Evolutionary conservation across 495 filamentous ascomycete species (phyloP).

Genomic region (Hyaloscypha bicolor): DNA sequence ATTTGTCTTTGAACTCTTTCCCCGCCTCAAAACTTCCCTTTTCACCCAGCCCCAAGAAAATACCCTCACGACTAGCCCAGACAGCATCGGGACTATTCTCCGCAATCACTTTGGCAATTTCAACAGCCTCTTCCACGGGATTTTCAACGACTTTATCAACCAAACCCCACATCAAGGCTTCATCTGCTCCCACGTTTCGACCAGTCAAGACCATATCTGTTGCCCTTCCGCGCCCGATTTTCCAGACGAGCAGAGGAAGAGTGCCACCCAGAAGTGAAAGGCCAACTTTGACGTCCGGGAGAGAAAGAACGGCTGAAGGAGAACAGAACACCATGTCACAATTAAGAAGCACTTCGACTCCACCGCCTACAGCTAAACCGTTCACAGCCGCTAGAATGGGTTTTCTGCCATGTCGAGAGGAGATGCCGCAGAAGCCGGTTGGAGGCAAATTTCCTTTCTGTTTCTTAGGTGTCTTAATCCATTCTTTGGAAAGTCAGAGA

Average conservation of each 20-base stretch:
- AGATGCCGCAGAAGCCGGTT: slow-evolving; percentile 7
- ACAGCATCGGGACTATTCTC: slow-evolving; percentile 7
- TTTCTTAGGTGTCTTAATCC: not conserved
- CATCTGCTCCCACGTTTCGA: slow-evolving; percentile 1
- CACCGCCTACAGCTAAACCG: no score
- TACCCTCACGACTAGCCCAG: not conserved
- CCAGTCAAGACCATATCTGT: slow-evolving; percentile 3
- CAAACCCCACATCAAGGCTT: slow-evolving; percentile 2
- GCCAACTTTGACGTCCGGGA: slow-evolving; percentile 5
- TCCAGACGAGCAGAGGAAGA: not conserved
- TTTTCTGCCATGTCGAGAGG: slow-evolving; percentile 1
- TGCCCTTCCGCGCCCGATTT: not conserved
- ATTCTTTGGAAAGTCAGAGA: not conserved
- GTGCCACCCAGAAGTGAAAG: slow-evolving; percentile 9
- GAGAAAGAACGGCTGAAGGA: not conserved
- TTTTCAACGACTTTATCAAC: slow-evolving; percentile 7
- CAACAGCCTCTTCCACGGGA: not conserved
- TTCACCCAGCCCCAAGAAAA: not conserved
- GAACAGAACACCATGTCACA: slow-evolving; percentile 1
- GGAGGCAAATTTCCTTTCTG: not conserved
- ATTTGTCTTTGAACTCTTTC: not conserved
- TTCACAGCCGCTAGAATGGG: not conserved
- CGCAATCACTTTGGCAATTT: not conserved
- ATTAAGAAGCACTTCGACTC: not conserved
- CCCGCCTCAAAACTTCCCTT: slow-evolving; percentile 1